Base-by-base conservation (phyloP, 441 rosid genomes). In the Pelargonium citronellum region DNA sequence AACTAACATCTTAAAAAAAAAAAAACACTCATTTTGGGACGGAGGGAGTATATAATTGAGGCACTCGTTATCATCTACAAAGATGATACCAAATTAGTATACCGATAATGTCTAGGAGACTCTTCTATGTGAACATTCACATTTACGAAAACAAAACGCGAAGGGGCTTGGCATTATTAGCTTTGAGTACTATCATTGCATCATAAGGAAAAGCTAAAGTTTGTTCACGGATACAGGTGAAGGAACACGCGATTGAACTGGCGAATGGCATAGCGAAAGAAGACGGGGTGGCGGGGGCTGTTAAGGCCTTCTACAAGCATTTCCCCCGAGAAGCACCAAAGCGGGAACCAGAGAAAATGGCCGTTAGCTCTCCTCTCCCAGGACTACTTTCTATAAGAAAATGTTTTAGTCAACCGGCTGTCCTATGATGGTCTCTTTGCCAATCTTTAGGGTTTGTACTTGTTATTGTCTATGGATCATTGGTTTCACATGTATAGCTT, bases 251-350 rank as follows among this genome's bases (percentile, higher is more conserved):
- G 1, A 67, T 67, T 8, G 82, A 79, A 41, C 8, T 81, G 19
- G 82, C 87, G 8, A 73, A 78, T 63, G 83, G 72, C 44, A 78
- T 83, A 75, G 75, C 76, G 27, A 51, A 69, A 2, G 87, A 83
- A 78, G 87, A 83, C 65, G 84, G 84, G 7, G 84, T 81, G 44
- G 24, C 71, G 15, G 84, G 86, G 46, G 84, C 84, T 15, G 87
- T 83, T 39, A 74, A 68, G 43, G 82, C 83, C 51, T 83, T 83
- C 70, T 79, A 79, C 44, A 83, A 79, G 71, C 83, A 83, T 70
- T 83, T 74, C 61, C 80, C 82, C 1, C 73, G 16, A 0, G 16
- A 47, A 15, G 71, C 64, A 46, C 24, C 70, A 0, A 70, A 81
- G 37, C 65, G 19, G 7, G 2, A 8, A 7, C 13, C 51, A 65